These are phyloP conservation scores for Coemansia sp. DNA, from an alignment of 192 early-diverging fungal genomes.

Conservation along the genomic window DNA sequence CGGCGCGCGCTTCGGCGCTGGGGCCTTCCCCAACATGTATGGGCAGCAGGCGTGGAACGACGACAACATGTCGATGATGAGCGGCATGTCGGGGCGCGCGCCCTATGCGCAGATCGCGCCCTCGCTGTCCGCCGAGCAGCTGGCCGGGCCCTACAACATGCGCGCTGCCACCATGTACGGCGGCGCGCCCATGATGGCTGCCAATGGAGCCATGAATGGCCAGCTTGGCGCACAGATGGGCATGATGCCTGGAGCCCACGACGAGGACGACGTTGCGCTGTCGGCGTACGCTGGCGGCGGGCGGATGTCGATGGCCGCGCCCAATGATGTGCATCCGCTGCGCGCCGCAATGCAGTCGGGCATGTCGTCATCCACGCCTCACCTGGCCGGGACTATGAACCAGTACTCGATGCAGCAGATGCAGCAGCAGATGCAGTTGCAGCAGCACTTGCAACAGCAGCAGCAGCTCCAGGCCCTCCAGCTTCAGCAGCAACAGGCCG, in stretches of 20 bases:
- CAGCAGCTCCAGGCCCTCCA: slow-evolving; percentile 25
- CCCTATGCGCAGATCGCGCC: slow-evolving; percentile 45
- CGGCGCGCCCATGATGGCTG: slow-evolving; percentile 14
- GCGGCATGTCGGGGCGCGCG: slow-evolving; percentile 47
- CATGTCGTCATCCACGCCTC: slow-evolving; percentile 52
- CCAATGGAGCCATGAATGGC: slow-evolving; percentile 5
- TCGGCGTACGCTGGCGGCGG: slow-evolving; percentile 35
- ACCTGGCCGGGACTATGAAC: slow-evolving; percentile 32
- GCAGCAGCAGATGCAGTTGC: slow-evolving; percentile 27
- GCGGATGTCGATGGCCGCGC: slow-evolving; percentile 40
- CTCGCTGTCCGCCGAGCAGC: slow-evolving; percentile 47
- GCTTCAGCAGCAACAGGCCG: slow-evolving; percentile 15
- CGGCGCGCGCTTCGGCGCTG: slow-evolving; percentile 25
- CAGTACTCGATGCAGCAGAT: slow-evolving; percentile 24
- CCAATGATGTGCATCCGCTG: slow-evolving; percentile 47
- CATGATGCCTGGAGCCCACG: slow-evolving; percentile 15
- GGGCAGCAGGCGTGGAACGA: slow-evolving; percentile 41
- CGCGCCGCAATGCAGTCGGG: slow-evolving; percentile 55
- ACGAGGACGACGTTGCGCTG: slow-evolving; percentile 50
- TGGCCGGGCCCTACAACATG: slow-evolving; percentile 28
- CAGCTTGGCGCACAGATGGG: slow-evolving; percentile 8
- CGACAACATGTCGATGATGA: slow-evolving; percentile 55
- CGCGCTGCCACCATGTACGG: slow-evolving; percentile 40
- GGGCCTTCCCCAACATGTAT: slow-evolving; percentile 45
- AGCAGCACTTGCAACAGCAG: slow-evolving; percentile 31